Conservation (phyloP, 2,329 filamentous ascomycete species). For the Ceratocystis albifundus region DNA sequence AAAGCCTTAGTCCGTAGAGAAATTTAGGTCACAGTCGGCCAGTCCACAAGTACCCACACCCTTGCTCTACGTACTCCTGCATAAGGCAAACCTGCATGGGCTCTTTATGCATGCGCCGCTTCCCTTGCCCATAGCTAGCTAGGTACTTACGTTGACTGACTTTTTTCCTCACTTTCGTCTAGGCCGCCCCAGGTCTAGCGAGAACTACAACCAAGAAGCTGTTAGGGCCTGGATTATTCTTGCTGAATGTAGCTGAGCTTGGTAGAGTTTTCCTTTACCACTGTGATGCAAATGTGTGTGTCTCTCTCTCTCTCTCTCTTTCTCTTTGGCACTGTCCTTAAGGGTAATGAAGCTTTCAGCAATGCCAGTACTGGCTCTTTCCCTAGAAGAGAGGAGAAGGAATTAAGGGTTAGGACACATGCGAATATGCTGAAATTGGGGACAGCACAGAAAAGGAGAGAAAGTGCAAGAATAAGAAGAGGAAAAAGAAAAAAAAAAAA, state of each 20-base stretch:
- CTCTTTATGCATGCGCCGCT: constrained; percentile 11
- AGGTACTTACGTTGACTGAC: neutral
- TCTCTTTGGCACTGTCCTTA: neutral
- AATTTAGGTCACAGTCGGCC: neutral
- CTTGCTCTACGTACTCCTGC: constrained; percentile 3
- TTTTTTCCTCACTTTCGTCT: neutral
- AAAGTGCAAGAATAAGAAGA: neutral
- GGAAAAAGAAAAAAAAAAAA: neutral
- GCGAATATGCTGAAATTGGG: neutral
- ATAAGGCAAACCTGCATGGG: constrained; percentile 12
- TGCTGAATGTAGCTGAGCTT: neutral
- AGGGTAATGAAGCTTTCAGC: neutral
- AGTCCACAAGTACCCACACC: constrained; percentile 6
- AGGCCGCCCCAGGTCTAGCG: neutral
- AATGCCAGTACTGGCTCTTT: neutral
- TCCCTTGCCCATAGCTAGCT: constrained; percentile 7
- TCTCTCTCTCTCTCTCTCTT: neutral
- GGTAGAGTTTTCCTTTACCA: neutral
- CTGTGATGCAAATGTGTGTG: too few species aligned
- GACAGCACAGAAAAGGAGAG: neutral
- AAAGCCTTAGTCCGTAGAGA: too few species aligned
- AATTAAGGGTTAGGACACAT: too few species aligned
- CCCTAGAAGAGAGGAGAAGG: neutral
- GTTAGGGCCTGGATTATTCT: neutral
- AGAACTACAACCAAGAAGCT: neutral